Evolutionary conservation across 2,329 filamentous ascomycete genomes (phyloP).

Genomic region (Pseudocercospora vitis): DNA sequence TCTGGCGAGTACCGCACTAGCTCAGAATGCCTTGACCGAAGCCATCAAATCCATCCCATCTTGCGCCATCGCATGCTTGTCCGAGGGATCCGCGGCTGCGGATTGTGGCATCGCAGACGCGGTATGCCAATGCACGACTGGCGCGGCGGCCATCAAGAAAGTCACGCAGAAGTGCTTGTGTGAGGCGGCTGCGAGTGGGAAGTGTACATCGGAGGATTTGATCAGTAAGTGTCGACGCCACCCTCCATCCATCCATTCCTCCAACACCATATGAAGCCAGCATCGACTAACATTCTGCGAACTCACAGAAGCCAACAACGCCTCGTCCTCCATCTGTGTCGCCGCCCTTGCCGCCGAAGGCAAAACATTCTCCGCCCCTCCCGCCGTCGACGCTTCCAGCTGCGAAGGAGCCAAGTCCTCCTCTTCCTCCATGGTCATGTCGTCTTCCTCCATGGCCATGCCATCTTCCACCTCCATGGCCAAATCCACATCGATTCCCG

Average conservation of each 20-base stretch:
- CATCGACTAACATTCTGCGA: neutral
- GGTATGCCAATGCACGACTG: neutral
- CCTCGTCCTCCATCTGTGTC: neutral
- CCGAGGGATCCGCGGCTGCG: neutral
- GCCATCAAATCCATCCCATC: conserved; percentile 1
- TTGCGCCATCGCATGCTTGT: neutral
- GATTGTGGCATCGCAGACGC: conserved; percentile 3
- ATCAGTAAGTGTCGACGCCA: neutral
- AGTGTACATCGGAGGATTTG: conserved; percentile 1
- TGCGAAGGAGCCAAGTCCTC: neutral
- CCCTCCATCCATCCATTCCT: neutral
- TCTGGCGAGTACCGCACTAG: neutral
- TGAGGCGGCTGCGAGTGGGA: neutral
- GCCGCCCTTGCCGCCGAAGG: neutral
- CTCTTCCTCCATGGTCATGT: neutral
- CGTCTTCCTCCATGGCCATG: too few species aligned
- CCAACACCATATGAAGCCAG: neutral
- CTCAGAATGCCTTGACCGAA: conserved; percentile 1
- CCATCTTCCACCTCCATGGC: neutral
- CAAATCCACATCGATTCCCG: too few species aligned
- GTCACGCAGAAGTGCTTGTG: conserved; percentile 1
- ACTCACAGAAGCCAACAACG: neutral
- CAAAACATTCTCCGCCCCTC: neutral
- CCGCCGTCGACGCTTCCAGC: neutral
- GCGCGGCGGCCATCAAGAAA: neutral